Conservation (phyloP, 768 basidiomycete species). For the Mycena filopes region DNA sequence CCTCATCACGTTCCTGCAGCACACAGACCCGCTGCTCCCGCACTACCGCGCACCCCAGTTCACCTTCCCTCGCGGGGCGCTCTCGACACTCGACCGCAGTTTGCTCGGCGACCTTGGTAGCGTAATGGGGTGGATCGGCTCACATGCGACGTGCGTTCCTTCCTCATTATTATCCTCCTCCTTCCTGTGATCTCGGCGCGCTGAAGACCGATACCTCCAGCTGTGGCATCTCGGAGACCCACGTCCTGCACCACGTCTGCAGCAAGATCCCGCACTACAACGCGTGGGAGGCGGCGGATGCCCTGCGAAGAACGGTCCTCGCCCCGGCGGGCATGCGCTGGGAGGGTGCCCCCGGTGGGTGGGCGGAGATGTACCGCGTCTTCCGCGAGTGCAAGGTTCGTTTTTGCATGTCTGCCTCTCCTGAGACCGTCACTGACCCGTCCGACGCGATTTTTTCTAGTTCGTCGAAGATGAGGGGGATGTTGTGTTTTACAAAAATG, state of each 20-base stretch:
- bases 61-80: slow-evolving; percentile 53
- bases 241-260: slow-evolving; percentile 90
- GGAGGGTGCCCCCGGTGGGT: slow-evolving; percentile 77
- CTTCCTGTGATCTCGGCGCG: not conserved
- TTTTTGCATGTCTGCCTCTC: not conserved
- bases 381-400: slow-evolving; percentile 81
- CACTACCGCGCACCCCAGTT: slow-evolving; percentile 51
- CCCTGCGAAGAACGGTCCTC: slow-evolving; percentile 82
- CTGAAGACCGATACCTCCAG: not conserved
- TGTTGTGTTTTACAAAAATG: slow-evolving; percentile 92
- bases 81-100: slow-evolving; percentile 51
- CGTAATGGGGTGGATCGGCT: slow-evolving; percentile 87
- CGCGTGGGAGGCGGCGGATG: slow-evolving; percentile 92
- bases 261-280: slow-evolving; percentile 98
- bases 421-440: no score
- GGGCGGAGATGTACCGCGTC: slow-evolving; percentile 83
- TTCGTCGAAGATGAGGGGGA: slow-evolving; percentile 92
- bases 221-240: slow-evolving; percentile 87
- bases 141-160: slow-evolving; percentile 72
- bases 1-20: slow-evolving; percentile 53
- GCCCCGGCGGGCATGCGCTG: slow-evolving; percentile 69
- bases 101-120: slow-evolving; percentile 76
- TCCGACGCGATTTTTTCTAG: not conserved
- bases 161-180: not conserved
- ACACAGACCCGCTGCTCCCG: slow-evolving; percentile 50